phyloP scores from a whole-genome alignment of 106 monocot species.

The Narthecium ossifragum region DNA sequence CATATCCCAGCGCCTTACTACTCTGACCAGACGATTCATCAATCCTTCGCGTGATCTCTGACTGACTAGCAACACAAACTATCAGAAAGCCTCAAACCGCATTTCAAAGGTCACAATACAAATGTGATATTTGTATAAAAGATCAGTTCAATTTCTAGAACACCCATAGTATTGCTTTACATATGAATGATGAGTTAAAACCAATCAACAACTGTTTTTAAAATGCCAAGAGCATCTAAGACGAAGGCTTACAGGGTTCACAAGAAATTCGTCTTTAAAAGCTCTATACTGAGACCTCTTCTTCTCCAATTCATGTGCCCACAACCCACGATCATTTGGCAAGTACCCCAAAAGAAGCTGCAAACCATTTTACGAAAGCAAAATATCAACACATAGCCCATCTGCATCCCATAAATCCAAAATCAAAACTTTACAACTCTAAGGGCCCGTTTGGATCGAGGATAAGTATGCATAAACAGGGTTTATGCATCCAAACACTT shows the following conservation, averaged over 20 bases:
- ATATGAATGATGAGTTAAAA: too few relatives aligned
- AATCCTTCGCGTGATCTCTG: constrained; percentile 85
- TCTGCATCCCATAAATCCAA: neutral
- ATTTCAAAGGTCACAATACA: neutral
- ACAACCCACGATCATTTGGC: constrained; percentile 53
- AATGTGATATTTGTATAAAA: too few relatives aligned
- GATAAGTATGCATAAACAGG: too few relatives aligned
- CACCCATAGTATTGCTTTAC: too few relatives aligned
- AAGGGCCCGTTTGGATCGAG: too few relatives aligned
- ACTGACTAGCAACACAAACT: constrained; percentile 69
- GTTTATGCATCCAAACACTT: too few relatives aligned
- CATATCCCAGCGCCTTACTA: constrained; percentile 31
- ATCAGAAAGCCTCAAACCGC: constrained; percentile 29
- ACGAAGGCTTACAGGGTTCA: constrained; percentile 66
- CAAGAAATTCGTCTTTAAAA: constrained; percentile 74
- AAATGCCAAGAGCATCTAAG: too few relatives aligned
- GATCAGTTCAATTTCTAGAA: too few relatives aligned
- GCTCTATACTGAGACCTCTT: constrained; percentile 65
- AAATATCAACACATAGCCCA: neutral
- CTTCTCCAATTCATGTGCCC: constrained; percentile 63
- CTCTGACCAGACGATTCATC: constrained; percentile 44
- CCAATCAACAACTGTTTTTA: too few relatives aligned
- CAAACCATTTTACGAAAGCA: neutral
- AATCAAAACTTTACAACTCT: too few relatives aligned
- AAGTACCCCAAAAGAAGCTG: constrained; percentile 85